phyloP scores from a whole-genome alignment of 1,139 yeast genomes.

The Candida freyschussii region DNA sequence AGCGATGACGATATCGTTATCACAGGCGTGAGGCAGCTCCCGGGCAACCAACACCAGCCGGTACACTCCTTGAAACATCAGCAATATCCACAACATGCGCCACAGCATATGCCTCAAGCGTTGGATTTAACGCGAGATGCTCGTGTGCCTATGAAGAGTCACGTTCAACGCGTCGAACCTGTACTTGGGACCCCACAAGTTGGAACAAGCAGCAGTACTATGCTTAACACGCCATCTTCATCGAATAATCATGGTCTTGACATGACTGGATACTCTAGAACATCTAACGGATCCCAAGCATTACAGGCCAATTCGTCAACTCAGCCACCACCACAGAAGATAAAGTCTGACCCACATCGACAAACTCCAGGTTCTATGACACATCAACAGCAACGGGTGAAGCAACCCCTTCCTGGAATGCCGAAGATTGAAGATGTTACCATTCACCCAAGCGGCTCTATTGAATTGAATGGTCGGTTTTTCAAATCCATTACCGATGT shows the following conservation, averaged over 20 bases:
- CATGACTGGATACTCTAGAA: too few relatives aligned
- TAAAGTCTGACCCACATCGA: background rate
- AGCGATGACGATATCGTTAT: slow-evolving; percentile 16
- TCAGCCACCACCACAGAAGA: background rate
- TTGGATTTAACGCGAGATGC: background rate
- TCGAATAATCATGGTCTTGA: too few relatives aligned
- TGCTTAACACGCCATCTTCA: background rate
- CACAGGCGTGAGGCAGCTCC: slow-evolving; percentile 9
- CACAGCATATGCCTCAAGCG: background rate
- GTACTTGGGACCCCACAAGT: too few relatives aligned
- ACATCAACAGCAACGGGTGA: background rate
- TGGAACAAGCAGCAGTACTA: background rate
- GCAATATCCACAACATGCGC: background rate
- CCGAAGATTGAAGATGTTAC: background rate
- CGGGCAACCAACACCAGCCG: background rate
- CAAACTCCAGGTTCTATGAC: background rate
- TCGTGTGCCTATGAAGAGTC: too few relatives aligned
- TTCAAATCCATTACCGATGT: slow-evolving; percentile 5
- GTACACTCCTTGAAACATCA: background rate
- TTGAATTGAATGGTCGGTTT: slow-evolving; percentile 7
- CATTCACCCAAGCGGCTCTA: slow-evolving; percentile 4
- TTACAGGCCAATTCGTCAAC: background rate
- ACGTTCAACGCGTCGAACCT: too few relatives aligned
- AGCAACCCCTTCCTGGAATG: background rate
- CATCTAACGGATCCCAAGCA: background rate